phyloP scores from a whole-genome alignment of 352 stramenopile genomes.

The Albugo laibachii region DNA sequence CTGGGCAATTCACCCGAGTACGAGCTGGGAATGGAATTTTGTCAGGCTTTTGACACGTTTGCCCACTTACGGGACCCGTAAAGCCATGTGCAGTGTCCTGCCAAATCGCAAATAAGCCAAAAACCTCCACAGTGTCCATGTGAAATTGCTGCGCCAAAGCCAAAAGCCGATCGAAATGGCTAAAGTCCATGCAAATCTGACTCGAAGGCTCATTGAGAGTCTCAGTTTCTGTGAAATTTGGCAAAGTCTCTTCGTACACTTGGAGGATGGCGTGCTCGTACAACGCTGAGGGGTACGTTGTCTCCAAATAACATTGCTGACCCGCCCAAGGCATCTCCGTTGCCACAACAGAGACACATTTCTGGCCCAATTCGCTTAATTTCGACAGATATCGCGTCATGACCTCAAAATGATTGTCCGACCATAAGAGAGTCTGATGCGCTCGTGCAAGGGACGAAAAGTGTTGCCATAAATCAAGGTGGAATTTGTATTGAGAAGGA shows the following conservation, averaged over 20 bases:
- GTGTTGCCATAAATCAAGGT: slow-evolving; percentile 66
- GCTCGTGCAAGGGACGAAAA: slow-evolving; percentile 30
- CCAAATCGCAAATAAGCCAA: slow-evolving; percentile 11
- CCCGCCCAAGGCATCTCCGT: slow-evolving; percentile 62
- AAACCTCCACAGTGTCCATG: slow-evolving; percentile 50
- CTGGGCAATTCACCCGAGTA: no score
- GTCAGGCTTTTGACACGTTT: not conserved
- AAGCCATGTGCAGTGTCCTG: not conserved
- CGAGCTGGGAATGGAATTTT: no score
- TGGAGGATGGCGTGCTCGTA: slow-evolving; percentile 46
- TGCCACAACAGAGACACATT: slow-evolving; percentile 44
- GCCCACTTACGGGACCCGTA: not conserved
- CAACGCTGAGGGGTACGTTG: slow-evolving; percentile 34
- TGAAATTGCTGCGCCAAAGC: slow-evolving; percentile 20
- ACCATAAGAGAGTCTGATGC: slow-evolving; percentile 34
- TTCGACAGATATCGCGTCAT: slow-evolving; percentile 39
- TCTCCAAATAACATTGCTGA: slow-evolving; percentile 59
- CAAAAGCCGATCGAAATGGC: slow-evolving; percentile 46
- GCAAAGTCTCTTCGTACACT: slow-evolving; percentile 23
- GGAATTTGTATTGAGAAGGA: slow-evolving; percentile 30
- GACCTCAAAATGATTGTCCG: slow-evolving; percentile 37
- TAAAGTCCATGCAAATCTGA: slow-evolving; percentile 29
- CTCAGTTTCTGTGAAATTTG: not conserved
- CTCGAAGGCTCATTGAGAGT: not conserved
- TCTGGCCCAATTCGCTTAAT: slow-evolving; percentile 45